phyloP scores from a whole-genome alignment of 495 filamentous ascomycete species.

The Hamigera avellanea region DNA sequence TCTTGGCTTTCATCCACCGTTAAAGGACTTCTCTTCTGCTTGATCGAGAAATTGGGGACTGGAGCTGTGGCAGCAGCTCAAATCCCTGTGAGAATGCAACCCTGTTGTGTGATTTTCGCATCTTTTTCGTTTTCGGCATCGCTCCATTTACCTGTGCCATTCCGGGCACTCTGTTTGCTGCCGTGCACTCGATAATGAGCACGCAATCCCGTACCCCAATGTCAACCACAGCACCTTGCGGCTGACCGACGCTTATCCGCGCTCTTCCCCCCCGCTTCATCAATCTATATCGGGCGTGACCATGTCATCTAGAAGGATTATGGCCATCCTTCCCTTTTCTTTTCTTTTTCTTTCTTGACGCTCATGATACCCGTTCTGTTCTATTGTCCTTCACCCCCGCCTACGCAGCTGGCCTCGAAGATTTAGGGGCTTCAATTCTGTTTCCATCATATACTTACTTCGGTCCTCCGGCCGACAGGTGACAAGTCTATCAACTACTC shows the following conservation, averaged over 20 bases:
- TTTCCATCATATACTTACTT: not conserved
- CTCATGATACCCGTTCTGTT: not conserved
- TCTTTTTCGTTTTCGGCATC: too few species aligned
- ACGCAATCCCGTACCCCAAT: constrained; percentile 34
- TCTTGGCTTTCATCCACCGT: too few species aligned
- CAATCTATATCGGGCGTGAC: not conserved
- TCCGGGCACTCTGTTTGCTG: constrained; percentile 2
- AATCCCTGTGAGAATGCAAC: too few species aligned
- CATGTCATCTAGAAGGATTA: too few species aligned
- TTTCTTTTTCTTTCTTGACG: not conserved
- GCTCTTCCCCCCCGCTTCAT: constrained; percentile 6
- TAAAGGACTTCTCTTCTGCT: too few species aligned
- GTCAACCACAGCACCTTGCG: constrained; percentile 14
- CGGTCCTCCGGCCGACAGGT: constrained; percentile 10
- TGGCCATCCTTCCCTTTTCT: too few species aligned
- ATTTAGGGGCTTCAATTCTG: not conserved
- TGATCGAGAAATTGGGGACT: too few species aligned
- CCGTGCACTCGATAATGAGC: constrained; percentile 17
- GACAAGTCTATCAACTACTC: constrained; percentile 35
- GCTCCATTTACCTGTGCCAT: not conserved
- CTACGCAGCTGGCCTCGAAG: too few species aligned
- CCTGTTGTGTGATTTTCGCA: too few species aligned
- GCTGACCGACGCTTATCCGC: constrained; percentile 9
- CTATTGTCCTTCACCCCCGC: not conserved
- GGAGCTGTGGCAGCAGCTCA: too few species aligned